Base-by-base conservation (phyloP, 1,139 yeast genomes). In the Fermentozyma sake region DNA sequence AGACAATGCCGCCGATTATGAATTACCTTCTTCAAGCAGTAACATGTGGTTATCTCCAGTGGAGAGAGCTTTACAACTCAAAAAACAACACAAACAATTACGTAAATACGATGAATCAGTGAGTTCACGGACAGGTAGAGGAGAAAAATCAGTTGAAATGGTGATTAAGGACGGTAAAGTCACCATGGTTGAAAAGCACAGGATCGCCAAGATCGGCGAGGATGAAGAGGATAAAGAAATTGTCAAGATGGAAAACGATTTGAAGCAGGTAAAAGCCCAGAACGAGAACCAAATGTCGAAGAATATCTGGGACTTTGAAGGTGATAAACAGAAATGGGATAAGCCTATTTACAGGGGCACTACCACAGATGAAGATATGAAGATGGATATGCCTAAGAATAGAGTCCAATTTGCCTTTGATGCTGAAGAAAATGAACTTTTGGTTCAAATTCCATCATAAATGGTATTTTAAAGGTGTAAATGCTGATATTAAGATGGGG, bases 1-100 rank as follows among this genome's bases (percentile, higher is more conserved):
- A 23, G 99, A 93, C 48, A 82, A 86, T 47, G 96, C 95, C 0
- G 77, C 95, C 5, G 98, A 93, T 50, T 91, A 79, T 49, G 93
- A 82, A 28, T 37, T 70, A 25, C 76, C 78, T 0, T 52, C 68
- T 4, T 58, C 61, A 1, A 46, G 60, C 4, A 59, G 73, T 2
- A 76, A 68, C 42, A 66, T 77, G 41, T 93, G 98, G 98, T 79
- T 95, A 1, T 75, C 85, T 4, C 91, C 96, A 0, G 69, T 80
- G 27, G 97, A 93, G 46, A 74, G 93, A 41, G 97, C 96, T 0
- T 63, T 86, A 32, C 74, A 70, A 32, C 63, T 91, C 42, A 86
- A 87, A 51, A 76, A 76, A 39, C 96, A 87, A 48, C 96, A 89
- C 46, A 72, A 79, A 32, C 80, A 76, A 40, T 51, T 80, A 33